phyloP scores from a whole-genome alignment of 2,329 filamentous ascomycete species.

The Colletotrichum melonis region DNA sequence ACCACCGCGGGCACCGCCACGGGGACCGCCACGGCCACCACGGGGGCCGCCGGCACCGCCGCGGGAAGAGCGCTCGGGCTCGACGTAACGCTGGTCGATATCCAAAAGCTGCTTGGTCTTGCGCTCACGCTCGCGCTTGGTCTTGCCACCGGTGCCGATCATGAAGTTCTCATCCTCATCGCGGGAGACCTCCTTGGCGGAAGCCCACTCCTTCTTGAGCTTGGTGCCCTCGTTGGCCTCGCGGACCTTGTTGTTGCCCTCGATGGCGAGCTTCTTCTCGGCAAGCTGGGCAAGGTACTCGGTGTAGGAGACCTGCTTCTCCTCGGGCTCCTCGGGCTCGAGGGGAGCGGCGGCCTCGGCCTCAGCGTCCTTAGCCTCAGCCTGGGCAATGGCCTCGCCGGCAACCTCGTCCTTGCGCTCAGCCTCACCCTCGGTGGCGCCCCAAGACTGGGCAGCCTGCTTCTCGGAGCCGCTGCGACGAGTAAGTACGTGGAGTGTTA shows the following conservation, averaged over 20 bases:
- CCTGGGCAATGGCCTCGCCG: constrained; percentile 87
- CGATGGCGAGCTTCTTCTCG: constrained; percentile 81
- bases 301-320: constrained; percentile 90
- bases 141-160: constrained; percentile 78
- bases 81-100: constrained; percentile 86
- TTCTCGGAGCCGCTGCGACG: constrained; percentile 79
- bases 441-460: constrained; percentile 91
- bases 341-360: constrained; percentile 70
- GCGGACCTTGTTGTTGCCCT: constrained; percentile 75
- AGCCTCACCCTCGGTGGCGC: constrained; percentile 81
- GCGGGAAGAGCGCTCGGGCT: constrained; percentile 70
- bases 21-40: constrained; percentile 54
- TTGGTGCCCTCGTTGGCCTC: constrained; percentile 93
- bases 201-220: constrained; percentile 91
- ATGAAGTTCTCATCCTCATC: constrained; percentile 82
- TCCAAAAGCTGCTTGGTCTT: constrained; percentile 92
- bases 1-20: constrained; percentile 58
- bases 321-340: constrained; percentile 74
- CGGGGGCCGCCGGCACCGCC: constrained; percentile 60
- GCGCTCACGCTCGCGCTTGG: constrained; percentile 86
- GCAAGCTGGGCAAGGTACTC: constrained; percentile 83
- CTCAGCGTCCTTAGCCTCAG: constrained; percentile 80
- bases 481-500: constrained; percentile 37
- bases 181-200: constrained; percentile 78
- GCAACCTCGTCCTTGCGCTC: constrained; percentile 93